These are phyloP conservation scores for Murraya koenigii DNA, from an alignment of 345 rosid species.

Conservation along the genomic window DNA sequence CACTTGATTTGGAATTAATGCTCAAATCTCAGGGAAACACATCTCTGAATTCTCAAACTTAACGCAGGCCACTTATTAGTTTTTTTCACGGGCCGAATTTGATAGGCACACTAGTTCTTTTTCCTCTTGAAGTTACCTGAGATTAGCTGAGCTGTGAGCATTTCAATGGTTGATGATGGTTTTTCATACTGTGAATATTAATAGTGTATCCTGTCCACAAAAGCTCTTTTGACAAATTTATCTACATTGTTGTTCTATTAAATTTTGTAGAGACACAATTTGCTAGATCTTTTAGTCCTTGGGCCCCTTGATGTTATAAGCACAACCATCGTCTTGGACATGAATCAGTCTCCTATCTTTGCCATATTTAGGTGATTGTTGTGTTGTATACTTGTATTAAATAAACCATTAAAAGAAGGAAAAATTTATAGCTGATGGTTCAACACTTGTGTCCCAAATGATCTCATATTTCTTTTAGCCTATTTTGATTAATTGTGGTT, in stretches of 20 bases:
- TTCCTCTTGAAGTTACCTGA: too few relatives aligned
- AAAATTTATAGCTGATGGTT: not conserved
- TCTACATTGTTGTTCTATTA: not conserved
- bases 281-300: not conserved
- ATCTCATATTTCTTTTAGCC: not conserved
- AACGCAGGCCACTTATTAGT: not conserved
- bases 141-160: too few relatives aligned
- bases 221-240: too few relatives aligned
- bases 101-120: not conserved
- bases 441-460: not conserved
- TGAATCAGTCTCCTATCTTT: too few relatives aligned
- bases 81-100: not conserved
- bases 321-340: too few relatives aligned
- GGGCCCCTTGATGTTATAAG: too few relatives aligned
- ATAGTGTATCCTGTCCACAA: not conserved
- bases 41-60: not conserved
- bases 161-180: too few relatives aligned
- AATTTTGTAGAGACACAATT: not conserved
- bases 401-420: not conserved
- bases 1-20: not conserved
- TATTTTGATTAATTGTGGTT: too few relatives aligned
- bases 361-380: constrained; percentile 1
- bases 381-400: not conserved
- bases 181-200: too few relatives aligned
- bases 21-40: not conserved